Percentiles rank a stretch among this genome's conserved stretches.
Conservation (phyloP, 2,329 filamentous ascomycete species). For the Mycosphaerella arachidis region DNA sequence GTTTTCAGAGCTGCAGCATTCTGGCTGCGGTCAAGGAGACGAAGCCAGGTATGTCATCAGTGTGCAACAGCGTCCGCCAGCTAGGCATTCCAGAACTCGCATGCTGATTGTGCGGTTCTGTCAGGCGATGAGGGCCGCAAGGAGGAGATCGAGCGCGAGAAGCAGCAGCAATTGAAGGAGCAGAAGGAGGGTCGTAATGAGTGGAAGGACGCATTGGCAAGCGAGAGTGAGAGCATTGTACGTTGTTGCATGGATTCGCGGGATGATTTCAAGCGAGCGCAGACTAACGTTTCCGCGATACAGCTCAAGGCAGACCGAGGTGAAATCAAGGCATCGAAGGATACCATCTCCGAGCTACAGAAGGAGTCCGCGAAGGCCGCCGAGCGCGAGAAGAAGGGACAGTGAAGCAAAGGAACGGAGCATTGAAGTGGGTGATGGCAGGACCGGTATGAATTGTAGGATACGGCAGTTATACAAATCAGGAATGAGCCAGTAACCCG, state of each 20-base stretch:
- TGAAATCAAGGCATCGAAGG: conserved; percentile 28
- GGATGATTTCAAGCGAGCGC: not conserved
- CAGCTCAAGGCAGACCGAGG: conserved; percentile 35
- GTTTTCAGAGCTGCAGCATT: conserved; percentile 36
- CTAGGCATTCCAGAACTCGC: too few relatives aligned
- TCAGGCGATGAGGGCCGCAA: conserved; percentile 42
- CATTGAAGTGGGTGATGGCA: not conserved
- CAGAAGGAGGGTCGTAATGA: conserved; percentile 59
- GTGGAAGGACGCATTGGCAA: conserved; percentile 75
- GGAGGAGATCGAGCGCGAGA: conserved; percentile 47
- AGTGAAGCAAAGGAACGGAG: not conserved
- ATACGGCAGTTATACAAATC: not conserved
- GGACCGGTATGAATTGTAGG: not conserved
- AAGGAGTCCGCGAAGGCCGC: conserved; percentile 33
- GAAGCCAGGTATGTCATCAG: conserved; percentile 37
- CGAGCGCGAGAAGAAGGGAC: conserved; percentile 24
- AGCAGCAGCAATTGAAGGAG: conserved; percentile 56
- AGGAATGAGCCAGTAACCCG: not conserved
- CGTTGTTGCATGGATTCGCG: conserved; percentile 25
- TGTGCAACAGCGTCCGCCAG: not conserved
- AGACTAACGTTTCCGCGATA: conserved; percentile 12
- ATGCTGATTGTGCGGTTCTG: not conserved
- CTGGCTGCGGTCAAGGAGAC: conserved; percentile 42
- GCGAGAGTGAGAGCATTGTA: conserved; percentile 73
- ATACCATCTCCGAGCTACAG: conserved; percentile 33